Percentiles rank a stretch among this genome's conserved stretches.
phyloP scores from a whole-genome alignment of 2,329 filamentous ascomycete species.

The Nothophoma quercina region DNA sequence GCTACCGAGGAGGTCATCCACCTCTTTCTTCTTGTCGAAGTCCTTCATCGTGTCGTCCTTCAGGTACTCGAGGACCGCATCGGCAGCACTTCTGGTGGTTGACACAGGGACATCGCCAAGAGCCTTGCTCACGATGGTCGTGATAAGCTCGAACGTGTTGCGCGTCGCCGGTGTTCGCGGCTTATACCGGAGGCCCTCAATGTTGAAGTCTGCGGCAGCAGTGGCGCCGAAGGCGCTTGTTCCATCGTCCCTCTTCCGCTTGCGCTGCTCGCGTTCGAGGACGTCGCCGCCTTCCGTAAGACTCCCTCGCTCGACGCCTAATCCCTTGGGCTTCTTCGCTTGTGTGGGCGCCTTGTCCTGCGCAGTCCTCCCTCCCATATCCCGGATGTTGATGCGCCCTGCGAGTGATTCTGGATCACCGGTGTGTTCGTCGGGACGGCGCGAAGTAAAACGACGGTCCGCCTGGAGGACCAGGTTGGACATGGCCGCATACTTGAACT shows the following conservation, averaged over 20 bases:
- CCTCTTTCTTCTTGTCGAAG: constrained; percentile 96
- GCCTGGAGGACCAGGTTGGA: constrained; percentile 99
- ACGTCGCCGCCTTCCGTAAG: constrained; percentile 85
- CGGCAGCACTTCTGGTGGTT: constrained; percentile 90
- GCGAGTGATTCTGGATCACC: constrained; percentile 97
- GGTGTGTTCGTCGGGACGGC: constrained; percentile 91
- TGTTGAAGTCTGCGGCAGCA: constrained; percentile 80
- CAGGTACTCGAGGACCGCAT: constrained; percentile 86
- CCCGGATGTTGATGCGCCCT: constrained; percentile 87
- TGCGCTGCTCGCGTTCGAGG: constrained; percentile 81
- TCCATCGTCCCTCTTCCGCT: constrained; percentile 78
- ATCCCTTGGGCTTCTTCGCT: constrained; percentile 72
- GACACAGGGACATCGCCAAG: constrained; percentile 93
- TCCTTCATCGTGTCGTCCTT: constrained; percentile 98
- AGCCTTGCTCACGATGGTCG: constrained; percentile 86
- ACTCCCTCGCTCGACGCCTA: constrained; percentile 75
- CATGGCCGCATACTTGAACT: constrained; percentile 99
- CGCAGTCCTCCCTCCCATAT: constrained; percentile 89
- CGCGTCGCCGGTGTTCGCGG: constrained; percentile 90
- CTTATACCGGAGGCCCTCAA: constrained; percentile 91
- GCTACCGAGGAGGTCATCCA: constrained; percentile 90
- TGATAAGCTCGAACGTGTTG: constrained; percentile 91
- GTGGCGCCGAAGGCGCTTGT: constrained; percentile 71
- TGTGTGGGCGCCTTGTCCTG: constrained; percentile 81
- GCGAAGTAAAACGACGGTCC: constrained; percentile 92